A percentile compares a stretch with the other conserved stretches of the same genome.
phyloP scores from a whole-genome alignment of 1,284 basidiomycete species.

The Puccinia novopanici region DNA sequence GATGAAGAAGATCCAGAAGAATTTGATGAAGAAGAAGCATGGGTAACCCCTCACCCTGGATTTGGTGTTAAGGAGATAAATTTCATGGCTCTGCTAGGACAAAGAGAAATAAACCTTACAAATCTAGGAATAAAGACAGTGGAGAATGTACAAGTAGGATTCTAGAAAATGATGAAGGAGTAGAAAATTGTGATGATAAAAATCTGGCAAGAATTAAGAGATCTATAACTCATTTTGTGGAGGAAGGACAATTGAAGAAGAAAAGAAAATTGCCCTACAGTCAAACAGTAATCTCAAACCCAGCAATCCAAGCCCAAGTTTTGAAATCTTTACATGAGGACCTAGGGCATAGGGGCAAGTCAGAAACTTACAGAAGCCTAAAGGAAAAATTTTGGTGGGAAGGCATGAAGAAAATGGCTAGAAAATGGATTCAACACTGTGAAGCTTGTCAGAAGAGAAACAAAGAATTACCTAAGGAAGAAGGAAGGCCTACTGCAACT shows the following conservation, averaged over 20 bases:
- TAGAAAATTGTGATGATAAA: not conserved
- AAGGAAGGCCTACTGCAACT: not conserved
- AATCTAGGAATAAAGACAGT: not conserved
- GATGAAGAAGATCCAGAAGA: conserved; percentile 18
- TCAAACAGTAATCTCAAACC: not conserved
- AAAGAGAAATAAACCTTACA: not conserved
- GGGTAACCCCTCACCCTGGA: not conserved
- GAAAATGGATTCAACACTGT: not conserved
- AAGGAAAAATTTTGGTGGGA: conserved; percentile 18
- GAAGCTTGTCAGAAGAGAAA: conserved; percentile 1
- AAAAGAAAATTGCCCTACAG: not conserved
- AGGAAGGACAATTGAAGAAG: not conserved
- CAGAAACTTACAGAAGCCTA: conserved; percentile 2
- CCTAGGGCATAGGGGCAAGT: not conserved
- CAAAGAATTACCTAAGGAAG: conserved; percentile 9
- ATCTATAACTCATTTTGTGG: not conserved
- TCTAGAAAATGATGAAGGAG: not conserved
- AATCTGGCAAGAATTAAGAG: not conserved
- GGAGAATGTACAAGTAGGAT: not conserved
- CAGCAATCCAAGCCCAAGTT: not conserved
- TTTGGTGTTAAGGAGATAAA: not conserved
- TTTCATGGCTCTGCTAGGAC: too few species aligned
- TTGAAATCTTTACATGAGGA: conserved; percentile 9
- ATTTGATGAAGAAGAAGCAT: not conserved
- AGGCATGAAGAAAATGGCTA: conserved; percentile 10